Conservation (phyloP, 1,284 basidiomycete genomes). For the Microstroma glucosiphilum region DNA sequence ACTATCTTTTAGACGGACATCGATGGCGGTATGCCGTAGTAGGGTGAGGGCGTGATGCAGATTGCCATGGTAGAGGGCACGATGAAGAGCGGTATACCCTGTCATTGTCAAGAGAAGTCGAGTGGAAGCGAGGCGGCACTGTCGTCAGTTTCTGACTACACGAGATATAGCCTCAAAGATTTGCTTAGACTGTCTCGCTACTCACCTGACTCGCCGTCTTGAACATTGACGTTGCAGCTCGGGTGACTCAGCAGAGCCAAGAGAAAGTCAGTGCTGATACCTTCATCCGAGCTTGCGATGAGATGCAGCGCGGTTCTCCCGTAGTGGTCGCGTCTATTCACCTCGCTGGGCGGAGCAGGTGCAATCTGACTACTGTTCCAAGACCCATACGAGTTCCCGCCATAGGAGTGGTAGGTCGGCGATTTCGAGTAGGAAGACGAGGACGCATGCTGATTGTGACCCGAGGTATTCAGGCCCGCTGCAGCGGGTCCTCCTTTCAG, state of each 20-base stretch:
- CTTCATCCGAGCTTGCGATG: slow-evolving; percentile 60
- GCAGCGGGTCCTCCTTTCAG: slow-evolving; percentile 17
- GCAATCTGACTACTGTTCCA: slow-evolving; percentile 8
- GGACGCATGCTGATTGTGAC: no score
- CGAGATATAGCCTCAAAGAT: no score
- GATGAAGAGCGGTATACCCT: slow-evolving; percentile 85
- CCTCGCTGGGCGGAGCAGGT: slow-evolving; percentile 54
- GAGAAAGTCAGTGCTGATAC: slow-evolving; percentile 70
- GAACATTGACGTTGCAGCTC: slow-evolving; percentile 70
- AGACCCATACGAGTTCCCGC: slow-evolving; percentile 1
- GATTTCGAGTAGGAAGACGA: slow-evolving; percentile 10
- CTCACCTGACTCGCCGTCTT: slow-evolving; percentile 56
- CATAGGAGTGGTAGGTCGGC: slow-evolving; percentile 9
- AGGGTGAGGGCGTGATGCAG: slow-evolving; percentile 70
- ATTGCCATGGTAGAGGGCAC: slow-evolving; percentile 82
- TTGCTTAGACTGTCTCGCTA: no score
- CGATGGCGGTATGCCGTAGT: slow-evolving; percentile 59
- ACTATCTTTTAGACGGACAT: slow-evolving; percentile 69
- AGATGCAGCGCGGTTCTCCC: slow-evolving; percentile 80
- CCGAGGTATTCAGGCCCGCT: slow-evolving; percentile 4
- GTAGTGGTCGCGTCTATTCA: slow-evolving; percentile 67
- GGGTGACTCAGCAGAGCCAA: slow-evolving; percentile 73
- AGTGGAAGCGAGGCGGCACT: no score
- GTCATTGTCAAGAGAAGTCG: not conserved
- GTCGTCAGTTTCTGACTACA: no score